Evolutionary conservation across 1,139 yeast genomes (phyloP), one percentile per base, ranked within the genome.

Genomic region (Yamadazyma oceani): DNA sequence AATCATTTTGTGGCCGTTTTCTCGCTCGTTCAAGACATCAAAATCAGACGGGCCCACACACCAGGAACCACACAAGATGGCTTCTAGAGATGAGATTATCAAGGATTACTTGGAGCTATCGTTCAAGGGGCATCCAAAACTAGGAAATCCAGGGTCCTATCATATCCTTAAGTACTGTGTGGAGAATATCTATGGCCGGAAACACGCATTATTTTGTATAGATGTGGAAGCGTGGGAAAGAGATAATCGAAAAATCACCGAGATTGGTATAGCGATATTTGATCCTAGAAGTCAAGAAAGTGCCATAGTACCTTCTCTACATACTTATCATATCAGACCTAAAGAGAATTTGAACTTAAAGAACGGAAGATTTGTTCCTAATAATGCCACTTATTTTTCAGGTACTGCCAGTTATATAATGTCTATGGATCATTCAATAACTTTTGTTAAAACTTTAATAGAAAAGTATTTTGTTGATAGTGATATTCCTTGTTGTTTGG

Each of bases 161-260:
- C 32, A 45, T 12, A 34, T 42, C 28, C 32, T 48, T 10, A 28
- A 40, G 16, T 25, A 35, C 14, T 38, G 42, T 21, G 42, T 48
- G 6, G 31, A 36, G 15, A 40, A 43, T 12, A 62, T 65, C 1
- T 62, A 58, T 40, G 54, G 58, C 9, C 50, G 64, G n/a, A 51
- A 59, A 21, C 55, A 65, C 24, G 64, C 68, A 0, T 60, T 80
- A 13, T 62, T 82, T 33, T 71, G 81, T 15, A 58, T 85, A 15
- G 92, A 85, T 54, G 66, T 82, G 9, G 92, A 85, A 54, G 83
- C 85, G 4, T 81, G 67, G 64, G 94, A 85, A 50, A 50, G 58
- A 13, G 57, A 71, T 42, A 63, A 59, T 8, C 49, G 60, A 13
- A 44, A 60, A 9, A 64, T 84, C 16, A 82, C 87, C 0, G 94